A percentile compares a stretch with the other conserved stretches of the same genome.
Conservation (phyloP, 2,329 filamentous ascomycete species). For the Mycosphaerella arachidis region DNA sequence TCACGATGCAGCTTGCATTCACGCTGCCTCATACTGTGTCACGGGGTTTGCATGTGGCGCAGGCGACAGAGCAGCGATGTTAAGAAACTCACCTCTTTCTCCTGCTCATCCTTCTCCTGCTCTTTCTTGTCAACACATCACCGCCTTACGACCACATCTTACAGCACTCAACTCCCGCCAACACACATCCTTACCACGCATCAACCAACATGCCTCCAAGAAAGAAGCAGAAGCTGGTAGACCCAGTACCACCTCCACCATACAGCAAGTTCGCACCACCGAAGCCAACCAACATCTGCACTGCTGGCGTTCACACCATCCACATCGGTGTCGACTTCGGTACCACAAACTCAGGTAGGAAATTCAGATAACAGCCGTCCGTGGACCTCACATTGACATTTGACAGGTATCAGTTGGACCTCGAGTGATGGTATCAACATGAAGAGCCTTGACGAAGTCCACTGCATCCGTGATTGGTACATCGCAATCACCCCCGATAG, state of each 20-base stretch:
- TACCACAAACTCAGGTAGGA: background rate
- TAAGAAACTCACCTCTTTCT: background rate
- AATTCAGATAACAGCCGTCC: background rate
- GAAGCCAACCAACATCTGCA: background rate
- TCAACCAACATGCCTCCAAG: background rate
- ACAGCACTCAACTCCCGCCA: background rate
- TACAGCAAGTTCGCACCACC: background rate
- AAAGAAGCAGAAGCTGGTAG: background rate
- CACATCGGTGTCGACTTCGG: slow-evolving; percentile 2
- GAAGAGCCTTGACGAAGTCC: slow-evolving; percentile 7
- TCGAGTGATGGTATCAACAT: slow-evolving; percentile 4
- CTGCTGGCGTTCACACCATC: slow-evolving; percentile 2
- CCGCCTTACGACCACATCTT: background rate
- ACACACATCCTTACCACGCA: background rate
- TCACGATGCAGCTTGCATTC: too few relatives aligned
- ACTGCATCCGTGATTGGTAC: slow-evolving; percentile 11
- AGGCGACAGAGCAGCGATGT: background rate
- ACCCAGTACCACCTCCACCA: background rate
- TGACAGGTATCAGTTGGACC: slow-evolving; percentile 9
- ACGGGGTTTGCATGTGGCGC: too few relatives aligned
- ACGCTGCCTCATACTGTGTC: too few relatives aligned
- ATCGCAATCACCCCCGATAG: background rate
- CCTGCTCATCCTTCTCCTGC: background rate
- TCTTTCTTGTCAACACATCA: background rate
- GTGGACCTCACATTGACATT: background rate